Conservation (phyloP, 2,329 filamentous ascomycete species). For the Hypoxylon sp. region DNA sequence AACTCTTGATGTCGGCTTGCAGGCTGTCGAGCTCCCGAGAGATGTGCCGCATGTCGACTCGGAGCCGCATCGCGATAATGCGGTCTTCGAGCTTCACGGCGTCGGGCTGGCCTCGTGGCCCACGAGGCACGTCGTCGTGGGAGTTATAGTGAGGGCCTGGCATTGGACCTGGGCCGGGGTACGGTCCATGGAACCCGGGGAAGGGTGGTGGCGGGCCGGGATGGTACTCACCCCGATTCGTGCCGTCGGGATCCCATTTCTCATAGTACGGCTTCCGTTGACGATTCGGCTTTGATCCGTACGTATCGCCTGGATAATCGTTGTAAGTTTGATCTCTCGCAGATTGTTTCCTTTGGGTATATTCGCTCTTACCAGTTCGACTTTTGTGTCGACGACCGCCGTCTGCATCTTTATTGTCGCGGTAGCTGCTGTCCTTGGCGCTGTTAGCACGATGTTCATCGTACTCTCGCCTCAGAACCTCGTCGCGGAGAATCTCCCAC, state of each 20-base stretch:
- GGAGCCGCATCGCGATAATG: constrained; percentile 26
- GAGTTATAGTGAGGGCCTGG: not conserved
- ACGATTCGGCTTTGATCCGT: constrained; percentile 24
- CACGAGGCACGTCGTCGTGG: not conserved
- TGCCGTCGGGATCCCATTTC: constrained; percentile 8
- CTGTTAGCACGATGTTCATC: constrained; percentile 23
- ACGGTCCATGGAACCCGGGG: not conserved
- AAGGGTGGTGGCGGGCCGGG: not conserved
- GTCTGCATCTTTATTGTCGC: not conserved
- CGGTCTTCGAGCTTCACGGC: constrained; percentile 19
- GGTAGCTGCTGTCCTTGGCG: not conserved
- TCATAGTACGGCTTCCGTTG: constrained; percentile 18
- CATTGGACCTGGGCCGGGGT: not conserved
- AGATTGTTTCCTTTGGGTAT: not conserved
- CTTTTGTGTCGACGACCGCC: constrained; percentile 9
- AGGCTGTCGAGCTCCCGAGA: constrained; percentile 8
- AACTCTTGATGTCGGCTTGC: not conserved
- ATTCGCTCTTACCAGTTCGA: constrained; percentile 7
- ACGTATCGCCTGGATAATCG: constrained; percentile 4
- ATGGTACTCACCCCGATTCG: not conserved
- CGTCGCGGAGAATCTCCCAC: constrained; percentile 36
- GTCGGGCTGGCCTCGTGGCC: not conserved
- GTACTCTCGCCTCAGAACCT: constrained; percentile 36
- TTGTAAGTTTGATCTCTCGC: not conserved
- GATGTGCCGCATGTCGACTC: constrained; percentile 2